phyloP scores from a whole-genome alignment of 1,284 basidiomycete species.

The Marasmius tenuissimus region DNA sequence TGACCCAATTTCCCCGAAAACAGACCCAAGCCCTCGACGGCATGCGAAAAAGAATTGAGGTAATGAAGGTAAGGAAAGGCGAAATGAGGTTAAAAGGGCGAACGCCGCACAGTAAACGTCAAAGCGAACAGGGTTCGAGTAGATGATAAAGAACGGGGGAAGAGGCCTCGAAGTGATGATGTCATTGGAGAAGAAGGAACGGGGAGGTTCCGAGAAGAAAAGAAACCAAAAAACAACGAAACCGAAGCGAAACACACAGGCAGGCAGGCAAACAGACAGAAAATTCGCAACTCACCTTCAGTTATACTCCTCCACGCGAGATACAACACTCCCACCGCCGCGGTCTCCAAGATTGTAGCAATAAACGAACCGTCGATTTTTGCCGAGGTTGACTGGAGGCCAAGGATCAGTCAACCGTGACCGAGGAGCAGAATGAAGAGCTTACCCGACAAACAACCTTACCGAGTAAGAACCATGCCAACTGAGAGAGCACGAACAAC shows the following conservation, averaged over 20 bases:
- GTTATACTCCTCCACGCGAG: conserved; percentile 83
- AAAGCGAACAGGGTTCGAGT: too few species aligned
- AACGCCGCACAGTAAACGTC: too few species aligned
- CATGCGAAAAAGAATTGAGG: too few species aligned
- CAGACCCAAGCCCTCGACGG: too few species aligned
- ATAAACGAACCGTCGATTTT: conserved; percentile 83
- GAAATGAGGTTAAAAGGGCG: too few species aligned
- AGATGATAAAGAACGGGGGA: too few species aligned
- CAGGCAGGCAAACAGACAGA: neutral
- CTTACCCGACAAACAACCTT: conserved; percentile 74
- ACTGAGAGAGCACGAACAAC: conserved; percentile 73
- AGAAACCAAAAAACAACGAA: neutral
- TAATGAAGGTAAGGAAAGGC: too few species aligned
- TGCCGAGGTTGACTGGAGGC: conserved; percentile 49
- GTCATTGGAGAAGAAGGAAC: too few species aligned
- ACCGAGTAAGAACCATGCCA: conserved; percentile 76
- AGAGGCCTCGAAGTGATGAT: too few species aligned
- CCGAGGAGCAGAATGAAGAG: conserved; percentile 5
- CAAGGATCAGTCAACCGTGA: conserved; percentile 3
- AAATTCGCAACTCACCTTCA: conserved; percentile 57
- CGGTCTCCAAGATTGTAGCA: conserved; percentile 75
- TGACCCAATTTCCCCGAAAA: too few species aligned
- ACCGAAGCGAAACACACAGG: neutral
- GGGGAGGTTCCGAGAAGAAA: too few species aligned
- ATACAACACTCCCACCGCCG: conserved; percentile 67